These are phyloP conservation scores for Camelina sativa DNA, from an alignment of 345 rosid genomes.

Conservation along the genomic window DNA sequence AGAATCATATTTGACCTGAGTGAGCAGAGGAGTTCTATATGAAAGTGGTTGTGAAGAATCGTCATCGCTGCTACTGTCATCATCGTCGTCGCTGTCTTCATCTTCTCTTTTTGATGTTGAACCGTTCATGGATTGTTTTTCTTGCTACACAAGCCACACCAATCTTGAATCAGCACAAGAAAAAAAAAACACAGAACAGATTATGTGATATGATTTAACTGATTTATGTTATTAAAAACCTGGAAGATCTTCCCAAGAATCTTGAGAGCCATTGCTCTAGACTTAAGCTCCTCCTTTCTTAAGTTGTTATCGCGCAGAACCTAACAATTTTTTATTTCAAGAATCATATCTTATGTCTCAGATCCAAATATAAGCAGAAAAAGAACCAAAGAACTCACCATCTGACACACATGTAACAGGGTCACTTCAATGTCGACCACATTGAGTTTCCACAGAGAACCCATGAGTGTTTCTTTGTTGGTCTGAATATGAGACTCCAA, in stretches of 20 bases:
- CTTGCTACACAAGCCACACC: slow-evolving; percentile 50
- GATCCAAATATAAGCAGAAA: background rate
- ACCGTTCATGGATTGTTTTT: slow-evolving; percentile 54
- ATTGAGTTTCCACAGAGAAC: slow-evolving; percentile 86
- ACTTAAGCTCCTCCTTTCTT: slow-evolving; percentile 75
- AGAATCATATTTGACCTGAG: slow-evolving; percentile 56
- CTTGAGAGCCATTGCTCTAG: slow-evolving; percentile 74
- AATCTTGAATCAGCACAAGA: slow-evolving; percentile 27
- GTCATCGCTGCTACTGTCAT: slow-evolving; percentile 78
- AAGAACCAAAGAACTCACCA: slow-evolving; percentile 54
- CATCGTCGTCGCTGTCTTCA: slow-evolving; percentile 66
- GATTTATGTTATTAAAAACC: slow-evolving; percentile 47
- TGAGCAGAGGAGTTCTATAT: slow-evolving; percentile 81
- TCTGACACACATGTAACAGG: slow-evolving; percentile 77
- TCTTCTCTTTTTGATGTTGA: slow-evolving; percentile 62
- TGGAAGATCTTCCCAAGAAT: slow-evolving; percentile 82
- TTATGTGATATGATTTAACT: background rate
- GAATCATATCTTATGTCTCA: slow-evolving; percentile 6
- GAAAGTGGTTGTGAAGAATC: slow-evolving; percentile 68
- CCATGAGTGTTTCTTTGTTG: slow-evolving; percentile 78
- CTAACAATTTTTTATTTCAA: slow-evolving; percentile 41
- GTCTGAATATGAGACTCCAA: slow-evolving; percentile 70
- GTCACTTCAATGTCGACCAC: slow-evolving; percentile 92
- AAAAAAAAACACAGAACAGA: background rate
- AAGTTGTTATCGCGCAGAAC: slow-evolving; percentile 67